These are phyloP conservation scores for Mayamaea pseudoterrestris DNA, from an alignment of 108 stramenopile species.

Conservation along the genomic window DNA sequence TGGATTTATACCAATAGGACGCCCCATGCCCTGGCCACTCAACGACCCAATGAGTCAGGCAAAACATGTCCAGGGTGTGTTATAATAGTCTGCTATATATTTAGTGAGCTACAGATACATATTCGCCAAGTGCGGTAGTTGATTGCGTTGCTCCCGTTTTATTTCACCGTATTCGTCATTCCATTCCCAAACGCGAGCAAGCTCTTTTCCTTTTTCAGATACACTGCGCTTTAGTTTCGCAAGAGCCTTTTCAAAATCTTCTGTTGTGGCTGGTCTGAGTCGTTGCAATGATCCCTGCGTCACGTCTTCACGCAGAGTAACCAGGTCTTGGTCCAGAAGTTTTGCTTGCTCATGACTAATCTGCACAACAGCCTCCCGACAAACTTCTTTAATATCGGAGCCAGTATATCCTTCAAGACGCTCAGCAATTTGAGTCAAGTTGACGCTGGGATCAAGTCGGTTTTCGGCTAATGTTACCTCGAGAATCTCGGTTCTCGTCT, in stretches of 20 bases:
- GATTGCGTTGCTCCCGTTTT: slow-evolving; percentile 65
- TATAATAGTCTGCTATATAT: neutral
- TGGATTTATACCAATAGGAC: no score
- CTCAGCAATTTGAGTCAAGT: slow-evolving; percentile 81
- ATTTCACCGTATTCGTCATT: slow-evolving; percentile 97
- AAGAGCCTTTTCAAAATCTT: slow-evolving; percentile 83
- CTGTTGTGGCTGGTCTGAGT: slow-evolving; percentile 81
- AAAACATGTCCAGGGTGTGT: no score
- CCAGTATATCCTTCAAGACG: slow-evolving; percentile 94
- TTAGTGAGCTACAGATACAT: slow-evolving; percentile 79
- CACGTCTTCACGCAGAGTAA: slow-evolving; percentile 19
- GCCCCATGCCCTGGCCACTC: no score
- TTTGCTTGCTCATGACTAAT: slow-evolving; percentile 92
- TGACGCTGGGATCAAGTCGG: slow-evolving; percentile 62
- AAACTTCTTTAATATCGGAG: slow-evolving; percentile 93
- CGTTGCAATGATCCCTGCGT: slow-evolving; percentile 51
- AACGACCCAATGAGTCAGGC: no score
- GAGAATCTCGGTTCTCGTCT: slow-evolving; percentile 82
- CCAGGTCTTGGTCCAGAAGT: slow-evolving; percentile 60
- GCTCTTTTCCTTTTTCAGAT: slow-evolving; percentile 87
- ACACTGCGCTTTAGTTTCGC: slow-evolving; percentile 87
- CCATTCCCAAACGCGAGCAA: slow-evolving; percentile 91
- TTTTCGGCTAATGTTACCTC: slow-evolving; percentile 87
- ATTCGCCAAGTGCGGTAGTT: slow-evolving; percentile 72
- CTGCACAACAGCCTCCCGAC: slow-evolving; percentile 90